Evolutionary conservation across 495 filamentous ascomycete species (phyloP).

Genomic region (Thermothielavioides terrestris): DNA sequence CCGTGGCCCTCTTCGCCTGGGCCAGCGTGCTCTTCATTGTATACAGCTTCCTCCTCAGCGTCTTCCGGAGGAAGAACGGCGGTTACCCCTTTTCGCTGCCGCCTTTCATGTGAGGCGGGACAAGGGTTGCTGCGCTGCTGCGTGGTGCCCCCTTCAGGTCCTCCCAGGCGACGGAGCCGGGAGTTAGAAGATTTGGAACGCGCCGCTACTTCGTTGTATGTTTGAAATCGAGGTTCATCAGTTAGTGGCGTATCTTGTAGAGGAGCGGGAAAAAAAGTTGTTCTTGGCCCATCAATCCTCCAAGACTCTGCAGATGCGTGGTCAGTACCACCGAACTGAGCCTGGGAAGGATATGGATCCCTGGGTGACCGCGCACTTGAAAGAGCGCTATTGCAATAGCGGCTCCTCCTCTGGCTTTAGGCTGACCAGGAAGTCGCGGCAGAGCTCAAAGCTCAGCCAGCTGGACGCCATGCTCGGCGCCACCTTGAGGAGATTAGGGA

Average conservation of each 20-base stretch:
- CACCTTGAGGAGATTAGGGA: constrained; percentile 92
- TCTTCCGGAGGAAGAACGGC: constrained; percentile 90
- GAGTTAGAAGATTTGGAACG: background rate
- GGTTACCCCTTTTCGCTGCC: constrained; percentile 93
- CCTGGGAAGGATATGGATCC: no score
- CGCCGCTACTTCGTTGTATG: no score
- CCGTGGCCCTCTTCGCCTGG: constrained; percentile 78
- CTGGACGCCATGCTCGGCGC: constrained; percentile 97
- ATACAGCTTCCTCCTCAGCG: constrained; percentile 89
- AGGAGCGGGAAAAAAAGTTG: constrained; percentile 9
- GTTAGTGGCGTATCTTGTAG: constrained; percentile 14
- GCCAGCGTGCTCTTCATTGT: constrained; percentile 64
- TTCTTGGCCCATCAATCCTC: background rate
- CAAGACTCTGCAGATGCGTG: background rate
- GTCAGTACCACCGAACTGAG: no score
- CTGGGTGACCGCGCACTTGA: no score
- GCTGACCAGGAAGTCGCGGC: constrained; percentile 70
- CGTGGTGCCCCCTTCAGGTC: background rate
- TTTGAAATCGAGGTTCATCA: background rate
- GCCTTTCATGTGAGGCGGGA: constrained; percentile 60
- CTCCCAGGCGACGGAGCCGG: background rate
- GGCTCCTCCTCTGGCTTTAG: constrained; percentile 38
- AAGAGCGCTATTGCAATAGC: constrained; percentile 17
- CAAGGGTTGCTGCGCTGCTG: background rate
- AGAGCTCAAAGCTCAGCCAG: constrained; percentile 94